These are phyloP conservation scores for Allium cepa DNA, from an alignment of 106 monocot genomes.

Conservation along the genomic window DNA sequence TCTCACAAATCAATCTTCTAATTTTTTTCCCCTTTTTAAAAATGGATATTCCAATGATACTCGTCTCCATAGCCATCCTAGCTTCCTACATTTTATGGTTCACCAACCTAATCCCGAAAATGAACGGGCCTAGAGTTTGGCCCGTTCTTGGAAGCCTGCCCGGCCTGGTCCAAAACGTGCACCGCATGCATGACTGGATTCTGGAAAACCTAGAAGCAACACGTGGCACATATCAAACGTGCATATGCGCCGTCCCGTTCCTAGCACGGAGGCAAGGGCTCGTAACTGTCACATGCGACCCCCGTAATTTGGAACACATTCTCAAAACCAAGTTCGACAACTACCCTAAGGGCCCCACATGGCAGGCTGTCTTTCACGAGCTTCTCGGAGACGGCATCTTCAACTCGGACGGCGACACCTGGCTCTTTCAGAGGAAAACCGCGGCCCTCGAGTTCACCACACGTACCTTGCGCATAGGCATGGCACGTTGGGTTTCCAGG, in stretches of 20 bases:
- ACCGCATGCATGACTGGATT: slow-evolving; percentile 91
- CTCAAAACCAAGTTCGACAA: slow-evolving; percentile 74
- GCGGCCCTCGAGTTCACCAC: slow-evolving; percentile 96
- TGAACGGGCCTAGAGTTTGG: slow-evolving; percentile 70
- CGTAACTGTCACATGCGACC: slow-evolving; percentile 85
- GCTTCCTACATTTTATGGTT: slow-evolving; percentile 70
- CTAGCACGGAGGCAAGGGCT: slow-evolving; percentile 59
- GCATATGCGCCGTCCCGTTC: slow-evolving; percentile 66
- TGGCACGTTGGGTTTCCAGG: slow-evolving; percentile 67
- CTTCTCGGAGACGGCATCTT: slow-evolving; percentile 92
- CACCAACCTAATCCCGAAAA: slow-evolving; percentile 17
- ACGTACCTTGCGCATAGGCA: slow-evolving; percentile 73
- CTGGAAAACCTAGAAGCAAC: slow-evolving; percentile 48
- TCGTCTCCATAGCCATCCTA: slow-evolving; percentile 17
- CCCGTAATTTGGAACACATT: slow-evolving; percentile 76
- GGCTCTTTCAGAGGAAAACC: slow-evolving; percentile 86
- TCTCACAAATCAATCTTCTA: background rate
- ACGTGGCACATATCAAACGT: slow-evolving; percentile 90
- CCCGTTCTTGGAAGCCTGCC: slow-evolving; percentile 84
- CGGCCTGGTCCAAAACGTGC: slow-evolving; percentile 51
- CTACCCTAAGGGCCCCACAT: slow-evolving; percentile 90
- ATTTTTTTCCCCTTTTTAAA: background rate
- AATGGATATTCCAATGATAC: slow-evolving; percentile 17
- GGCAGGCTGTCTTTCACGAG: slow-evolving; percentile 79
- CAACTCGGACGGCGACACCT: slow-evolving; percentile 83